Conservation (phyloP, 768 basidiomycete species). For the Amanita thiersii region DNA sequence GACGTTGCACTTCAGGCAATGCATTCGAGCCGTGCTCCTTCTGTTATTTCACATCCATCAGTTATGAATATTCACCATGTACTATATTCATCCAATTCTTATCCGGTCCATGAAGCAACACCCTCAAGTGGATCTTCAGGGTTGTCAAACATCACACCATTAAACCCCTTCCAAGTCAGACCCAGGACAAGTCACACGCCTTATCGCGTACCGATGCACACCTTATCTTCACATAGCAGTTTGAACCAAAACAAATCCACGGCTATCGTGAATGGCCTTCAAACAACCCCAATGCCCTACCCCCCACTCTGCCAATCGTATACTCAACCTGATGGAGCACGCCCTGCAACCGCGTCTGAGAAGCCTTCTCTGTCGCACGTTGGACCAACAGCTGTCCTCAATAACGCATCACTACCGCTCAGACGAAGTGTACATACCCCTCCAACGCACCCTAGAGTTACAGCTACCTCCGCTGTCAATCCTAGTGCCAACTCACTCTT, state of each 20-base stretch:
- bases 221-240: slow-evolving; percentile 30
- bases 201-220: slow-evolving; percentile 25
- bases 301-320: slow-evolving; percentile 11
- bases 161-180: slow-evolving; percentile 35
- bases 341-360: background rate
- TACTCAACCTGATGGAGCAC: slow-evolving; percentile 3
- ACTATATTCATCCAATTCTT: background rate
- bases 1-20: slow-evolving; percentile 2
- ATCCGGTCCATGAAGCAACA: slow-evolving; percentile 1
- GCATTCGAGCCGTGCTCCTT: background rate
- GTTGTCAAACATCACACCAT: slow-evolving; percentile 8
- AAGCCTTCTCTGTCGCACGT: background rate
- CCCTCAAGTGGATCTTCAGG: background rate
- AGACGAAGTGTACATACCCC: background rate
- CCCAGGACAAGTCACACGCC: slow-evolving; percentile 39
- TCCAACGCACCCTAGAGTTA: background rate
- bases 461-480: background rate
- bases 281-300: slow-evolving; percentile 11
- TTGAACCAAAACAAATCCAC: slow-evolving; percentile 47
- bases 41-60: background rate
- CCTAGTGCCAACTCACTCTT: slow-evolving; percentile 9
- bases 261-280: slow-evolving; percentile 30
- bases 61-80: background rate
- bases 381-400: background rate
- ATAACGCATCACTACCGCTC: background rate